Percentiles rank a stretch among this genome's conserved stretches.
phyloP scores from a whole-genome alignment of 305 asterid species.

The Galium porrigens region DNA sequence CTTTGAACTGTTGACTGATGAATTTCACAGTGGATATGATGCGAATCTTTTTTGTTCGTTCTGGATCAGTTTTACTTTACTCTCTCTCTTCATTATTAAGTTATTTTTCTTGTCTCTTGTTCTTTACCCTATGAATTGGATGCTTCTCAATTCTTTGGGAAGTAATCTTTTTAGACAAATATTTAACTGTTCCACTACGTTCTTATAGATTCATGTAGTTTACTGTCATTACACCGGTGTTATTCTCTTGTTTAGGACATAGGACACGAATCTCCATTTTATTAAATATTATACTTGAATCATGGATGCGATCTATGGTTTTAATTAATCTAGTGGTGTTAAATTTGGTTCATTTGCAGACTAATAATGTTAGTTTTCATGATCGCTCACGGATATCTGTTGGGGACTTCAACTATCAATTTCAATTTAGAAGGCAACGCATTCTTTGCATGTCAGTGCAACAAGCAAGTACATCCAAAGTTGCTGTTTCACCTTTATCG shows the following conservation, averaged over 20 bases:
- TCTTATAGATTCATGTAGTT: too few relatives aligned
- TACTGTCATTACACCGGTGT: not conserved
- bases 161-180: not conserved
- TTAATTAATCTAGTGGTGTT: not conserved
- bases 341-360: constrained; percentile 26
- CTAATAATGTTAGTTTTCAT: constrained; percentile 29
- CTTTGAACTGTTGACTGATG: not conserved
- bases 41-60: not conserved
- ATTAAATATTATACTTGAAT: not conserved
- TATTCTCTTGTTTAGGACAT: not conserved
- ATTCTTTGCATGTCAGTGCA: constrained; percentile 74
- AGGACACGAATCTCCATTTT: not conserved
- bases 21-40: not conserved
- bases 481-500: constrained; percentile 50
- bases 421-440: constrained; percentile 22
- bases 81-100: not conserved
- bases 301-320: not conserved
- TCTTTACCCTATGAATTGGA: not conserved
- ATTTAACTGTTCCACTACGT: not conserved
- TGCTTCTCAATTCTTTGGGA: not conserved
- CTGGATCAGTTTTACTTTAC: not conserved
- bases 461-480: constrained; percentile 61
- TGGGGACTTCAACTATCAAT: constrained; percentile 25
- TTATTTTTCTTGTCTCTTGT: too few relatives aligned
- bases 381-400: constrained; percentile 33